Base-by-base conservation (phyloP, 2,329 filamentous ascomycete species). In the Fusarium pininemorale region DNA sequence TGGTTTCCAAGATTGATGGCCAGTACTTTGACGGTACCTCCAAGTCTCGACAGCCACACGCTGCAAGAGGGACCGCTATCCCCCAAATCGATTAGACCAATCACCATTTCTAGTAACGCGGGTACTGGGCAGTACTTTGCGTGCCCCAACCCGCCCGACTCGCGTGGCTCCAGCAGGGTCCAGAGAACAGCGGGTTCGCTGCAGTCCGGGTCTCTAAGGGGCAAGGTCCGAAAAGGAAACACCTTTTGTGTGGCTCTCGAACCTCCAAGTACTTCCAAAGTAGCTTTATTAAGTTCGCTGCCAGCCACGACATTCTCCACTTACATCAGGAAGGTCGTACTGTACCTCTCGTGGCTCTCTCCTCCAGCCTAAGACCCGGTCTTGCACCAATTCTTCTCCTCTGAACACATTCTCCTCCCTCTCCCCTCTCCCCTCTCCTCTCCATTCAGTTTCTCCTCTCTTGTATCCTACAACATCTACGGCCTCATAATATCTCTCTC, bases 101-200 rank as follows among this genome's bases (percentile, higher is more conserved):
- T 70, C 51, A 54, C 22, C 22, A 15, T 45, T 35, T 37, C 18
- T 32, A 59, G 39, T 16, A 47, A 51, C 30, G 12, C 59, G 28
- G 62, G 30, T 50, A 45, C 65, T 32, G 24, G 51, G 38, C 35
- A 37, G 44, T 55, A 66, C 66, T 47, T 70, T 22, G 30, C 24
- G 57, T n/a, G 45, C 66, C 38, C 30, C 54, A 63, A 30, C 30
- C n/a, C 41, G 41, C 45, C 41, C 41, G 63, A 53, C 48, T 41
- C 60, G 50, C 57, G 60, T 74, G 72, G 65, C 69, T 75, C 58
- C 50, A 70, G 64, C 67, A 66, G 67, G 67, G 66, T 70, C 51
- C 26, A 70, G 18, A 41, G 45, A 32, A 70, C 37, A 47, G 30
- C 37, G 59, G 64, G 54, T 38, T 70, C 45, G 54, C 56, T 69